Evolutionary conservation across 768 basidiomycete species (phyloP).

Genomic region (Auriscalpium vulgare): DNA sequence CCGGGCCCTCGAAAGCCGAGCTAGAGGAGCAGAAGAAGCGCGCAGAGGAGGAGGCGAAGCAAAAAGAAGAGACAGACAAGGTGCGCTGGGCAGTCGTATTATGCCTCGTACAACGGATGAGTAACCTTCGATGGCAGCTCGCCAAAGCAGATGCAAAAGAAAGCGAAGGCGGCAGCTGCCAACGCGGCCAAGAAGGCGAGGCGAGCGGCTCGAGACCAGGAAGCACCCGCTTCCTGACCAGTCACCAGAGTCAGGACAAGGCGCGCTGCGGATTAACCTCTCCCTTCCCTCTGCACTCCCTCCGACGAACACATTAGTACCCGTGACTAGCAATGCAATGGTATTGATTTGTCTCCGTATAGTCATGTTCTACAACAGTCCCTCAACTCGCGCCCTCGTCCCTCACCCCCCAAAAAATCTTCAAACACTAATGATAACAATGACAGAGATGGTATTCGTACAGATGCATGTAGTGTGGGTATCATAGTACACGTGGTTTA

Average conservation of each 20-base stretch:
- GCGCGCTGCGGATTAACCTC: too few species aligned
- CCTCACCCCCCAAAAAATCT: background rate
- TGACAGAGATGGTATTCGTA: constrained; percentile 15
- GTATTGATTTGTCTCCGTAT: background rate
- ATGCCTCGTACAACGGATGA: background rate
- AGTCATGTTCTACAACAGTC: background rate
- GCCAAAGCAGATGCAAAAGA: constrained; percentile 74
- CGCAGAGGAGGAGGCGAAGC: constrained; percentile 63
- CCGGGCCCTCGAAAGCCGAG: constrained; percentile 39
- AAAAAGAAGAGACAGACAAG: constrained; percentile 83
- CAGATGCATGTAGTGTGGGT: constrained; percentile 18
- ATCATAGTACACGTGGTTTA: constrained; percentile 14
- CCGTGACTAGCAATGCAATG: background rate
- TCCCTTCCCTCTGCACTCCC: too few species aligned
- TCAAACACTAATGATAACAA: constrained; percentile 7
- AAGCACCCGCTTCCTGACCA: constrained; percentile 20
- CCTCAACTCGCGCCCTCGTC: background rate
- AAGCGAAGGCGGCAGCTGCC: constrained; percentile 77
- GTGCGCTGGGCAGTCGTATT: constrained; percentile 26
- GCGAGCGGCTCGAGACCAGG: constrained; percentile 49
- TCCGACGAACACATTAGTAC: too few species aligned
- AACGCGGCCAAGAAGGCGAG: constrained; percentile 90
- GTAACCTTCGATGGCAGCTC: constrained; percentile 22
- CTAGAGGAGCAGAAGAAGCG: constrained; percentile 53
- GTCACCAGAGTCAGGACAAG: background rate